phyloP scores from a whole-genome alignment of 148 eudicot genomes.

The Fagopyrum homotropicum region DNA sequence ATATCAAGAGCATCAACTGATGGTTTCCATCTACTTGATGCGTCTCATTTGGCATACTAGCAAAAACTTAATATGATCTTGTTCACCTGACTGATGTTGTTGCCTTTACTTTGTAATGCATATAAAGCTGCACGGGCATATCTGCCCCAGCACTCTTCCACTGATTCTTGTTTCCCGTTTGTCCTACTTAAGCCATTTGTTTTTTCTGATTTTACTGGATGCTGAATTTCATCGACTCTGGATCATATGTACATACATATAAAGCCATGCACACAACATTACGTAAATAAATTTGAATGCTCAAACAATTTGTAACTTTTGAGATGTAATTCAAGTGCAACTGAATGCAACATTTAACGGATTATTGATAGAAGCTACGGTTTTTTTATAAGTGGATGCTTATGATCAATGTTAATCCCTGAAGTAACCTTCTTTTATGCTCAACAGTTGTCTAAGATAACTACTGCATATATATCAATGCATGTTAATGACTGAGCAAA shows the following conservation, averaged over 20 bases:
- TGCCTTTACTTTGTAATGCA: constrained; percentile 69
- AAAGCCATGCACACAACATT: background rate
- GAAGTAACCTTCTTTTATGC: background rate
- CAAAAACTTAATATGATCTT: background rate
- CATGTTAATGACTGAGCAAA: background rate
- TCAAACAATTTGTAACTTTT: background rate
- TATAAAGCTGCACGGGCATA: constrained; percentile 91
- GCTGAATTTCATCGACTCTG: constrained; percentile 69
- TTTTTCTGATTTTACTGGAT: constrained; percentile 29
- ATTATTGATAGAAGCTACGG: background rate
- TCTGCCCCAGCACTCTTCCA: constrained; percentile 80
- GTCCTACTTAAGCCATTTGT: constrained; percentile 24
- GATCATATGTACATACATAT: constrained; percentile 3
- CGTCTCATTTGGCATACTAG: background rate
- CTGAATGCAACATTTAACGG: background rate
- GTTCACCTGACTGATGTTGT: constrained; percentile 56
- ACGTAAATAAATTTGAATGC: background rate
- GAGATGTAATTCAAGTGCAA: background rate
- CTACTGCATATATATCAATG: background rate
- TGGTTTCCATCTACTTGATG: background rate
- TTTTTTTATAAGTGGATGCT: background rate
- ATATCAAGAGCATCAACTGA: background rate
- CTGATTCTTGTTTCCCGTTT: constrained; percentile 32
- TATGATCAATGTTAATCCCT: constrained; percentile 9
- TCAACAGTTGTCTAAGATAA: background rate